phyloP scores from a whole-genome alignment of 83 land plant species.

The Thuja plicata region DNA sequence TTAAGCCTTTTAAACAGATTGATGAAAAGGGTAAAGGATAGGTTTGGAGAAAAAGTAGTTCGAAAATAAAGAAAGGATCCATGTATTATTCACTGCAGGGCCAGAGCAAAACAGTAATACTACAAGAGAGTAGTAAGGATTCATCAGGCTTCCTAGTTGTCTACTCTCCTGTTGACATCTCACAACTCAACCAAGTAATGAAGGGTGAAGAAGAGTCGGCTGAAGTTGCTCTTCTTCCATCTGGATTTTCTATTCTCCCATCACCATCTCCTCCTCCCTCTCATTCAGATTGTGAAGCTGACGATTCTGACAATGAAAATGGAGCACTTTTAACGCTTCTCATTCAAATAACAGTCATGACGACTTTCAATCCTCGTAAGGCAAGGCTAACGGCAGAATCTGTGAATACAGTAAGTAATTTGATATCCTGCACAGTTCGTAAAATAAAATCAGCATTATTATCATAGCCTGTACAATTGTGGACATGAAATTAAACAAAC shows the following conservation, averaged over 20 bases:
- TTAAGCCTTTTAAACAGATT: neutral
- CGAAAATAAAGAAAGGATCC: neutral
- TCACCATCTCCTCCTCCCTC: slow-evolving; percentile 15
- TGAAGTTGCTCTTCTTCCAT: slow-evolving; percentile 17
- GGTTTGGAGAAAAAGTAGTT: neutral
- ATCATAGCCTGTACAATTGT: neutral
- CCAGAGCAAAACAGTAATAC: neutral
- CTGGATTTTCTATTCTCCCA: slow-evolving; percentile 33
- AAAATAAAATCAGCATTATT: slow-evolving; percentile 8
- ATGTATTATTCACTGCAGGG: neutral
- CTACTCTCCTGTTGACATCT: slow-evolving; percentile 27
- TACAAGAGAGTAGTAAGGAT: slow-evolving; percentile 33
- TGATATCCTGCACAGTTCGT: neutral
- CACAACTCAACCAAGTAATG: slow-evolving; percentile 16
- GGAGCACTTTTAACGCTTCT: slow-evolving; percentile 9
- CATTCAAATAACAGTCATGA: slow-evolving; percentile 6
- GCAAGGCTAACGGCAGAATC: neutral
- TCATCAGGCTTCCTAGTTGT: slow-evolving; percentile 21
- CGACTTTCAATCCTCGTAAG: neutral
- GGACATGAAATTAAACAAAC: neutral
- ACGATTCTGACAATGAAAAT: neutral
- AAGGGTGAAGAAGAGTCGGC: slow-evolving; percentile 19
- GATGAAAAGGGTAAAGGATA: neutral
- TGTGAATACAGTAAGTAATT: neutral
- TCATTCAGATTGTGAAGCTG: neutral